phyloP scores from a whole-genome alignment of 2,329 filamentous ascomycete genomes.

The Cucurbitaria berberidis region DNA sequence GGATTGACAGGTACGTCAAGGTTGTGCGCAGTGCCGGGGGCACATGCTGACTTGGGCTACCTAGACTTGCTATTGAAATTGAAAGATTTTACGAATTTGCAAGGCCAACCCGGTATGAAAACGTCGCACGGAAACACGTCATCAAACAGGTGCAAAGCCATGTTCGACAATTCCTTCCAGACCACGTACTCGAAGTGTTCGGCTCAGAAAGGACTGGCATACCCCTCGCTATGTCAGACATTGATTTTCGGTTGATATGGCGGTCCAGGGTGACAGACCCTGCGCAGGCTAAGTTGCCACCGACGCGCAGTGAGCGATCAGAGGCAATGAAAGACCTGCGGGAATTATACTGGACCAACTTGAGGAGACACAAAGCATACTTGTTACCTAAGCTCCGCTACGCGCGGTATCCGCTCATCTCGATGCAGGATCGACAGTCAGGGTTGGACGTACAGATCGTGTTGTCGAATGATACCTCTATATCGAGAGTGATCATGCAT shows the following conservation, averaged over 20 bases:
- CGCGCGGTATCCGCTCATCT: constrained; percentile 51
- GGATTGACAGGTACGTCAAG: constrained; percentile 13
- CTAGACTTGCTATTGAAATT: constrained; percentile 38
- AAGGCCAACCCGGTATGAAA: constrained; percentile 53
- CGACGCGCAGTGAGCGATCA: constrained; percentile 13
- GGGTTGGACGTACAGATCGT: constrained; percentile 62
- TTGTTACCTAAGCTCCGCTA: constrained; percentile 28
- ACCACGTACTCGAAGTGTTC: constrained; percentile 51
- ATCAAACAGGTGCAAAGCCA: constrained; percentile 37
- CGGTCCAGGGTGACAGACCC: constrained; percentile 6
- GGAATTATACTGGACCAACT: constrained; percentile 3
- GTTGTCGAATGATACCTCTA: constrained; percentile 49
- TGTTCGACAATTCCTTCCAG: constrained; percentile 26
- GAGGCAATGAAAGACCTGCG: constrained; percentile 7
- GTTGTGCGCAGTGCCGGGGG: not conserved
- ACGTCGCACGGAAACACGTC: constrained; percentile 44
- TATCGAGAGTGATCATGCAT: constrained; percentile 52
- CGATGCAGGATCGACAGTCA: constrained; percentile 53
- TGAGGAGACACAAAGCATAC: constrained; percentile 12
- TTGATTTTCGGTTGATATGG: constrained; percentile 56
- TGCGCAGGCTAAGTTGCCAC: constrained; percentile 18
- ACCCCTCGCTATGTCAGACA: constrained; percentile 59
- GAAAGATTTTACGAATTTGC: constrained; percentile 33
- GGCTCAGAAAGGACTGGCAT: constrained; percentile 63
- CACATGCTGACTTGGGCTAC: not conserved